Base-by-base conservation (phyloP, 192 early-diverging fungal genomes). In the Dissophora ornata region DNA sequence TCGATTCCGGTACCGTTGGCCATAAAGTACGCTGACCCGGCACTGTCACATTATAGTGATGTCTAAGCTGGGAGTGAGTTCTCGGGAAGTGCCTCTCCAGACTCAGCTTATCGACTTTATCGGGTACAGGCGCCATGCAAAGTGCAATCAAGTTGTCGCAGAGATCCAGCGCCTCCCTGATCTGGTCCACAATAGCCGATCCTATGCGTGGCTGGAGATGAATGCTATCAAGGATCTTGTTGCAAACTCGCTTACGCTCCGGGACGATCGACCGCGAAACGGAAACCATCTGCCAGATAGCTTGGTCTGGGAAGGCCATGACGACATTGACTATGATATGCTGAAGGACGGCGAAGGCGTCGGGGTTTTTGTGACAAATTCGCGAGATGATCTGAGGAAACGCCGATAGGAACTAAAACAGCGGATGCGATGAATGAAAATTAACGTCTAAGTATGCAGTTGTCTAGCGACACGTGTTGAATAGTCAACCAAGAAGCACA, bases 311-410 rank as follows among this genome's bases (percentile, higher is more conserved):
- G 60, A 90, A 95, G 4, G 82, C 82, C 22, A 80, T 54, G 32
- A 97, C 83, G 8, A 94, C 90, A 8, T 74, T 82, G 30, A 89
- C 67, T 5, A 96, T 81, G 28, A 97, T 91, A 26, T 66, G 61
- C 67, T 95, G 90, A 6, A 97, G 71, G 7, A 92, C 80, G 15
- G 68, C 56, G 56, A 88, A 88, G 28, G 94, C 92, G 16, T 85
- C 80, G 19, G 74, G 54, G 69, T 94, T 90, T 32, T 69, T 73
- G 49, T 97, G 95, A 60, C 89, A 88, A 45, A 97, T 94, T 0
- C 94, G 82, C 29, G 94, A 95, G n/a, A 91, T 86, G 33, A 97
- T 84, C 80, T 97, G 95, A 13, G 94, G 90, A 36, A 97, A 84
- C 4, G 92, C 92, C 0, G 90, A 91, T 40, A 96, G 57, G 51